Evolutionary conservation across 148 eudicot species (phyloP).

Genomic region (Camellia sinensis): DNA sequence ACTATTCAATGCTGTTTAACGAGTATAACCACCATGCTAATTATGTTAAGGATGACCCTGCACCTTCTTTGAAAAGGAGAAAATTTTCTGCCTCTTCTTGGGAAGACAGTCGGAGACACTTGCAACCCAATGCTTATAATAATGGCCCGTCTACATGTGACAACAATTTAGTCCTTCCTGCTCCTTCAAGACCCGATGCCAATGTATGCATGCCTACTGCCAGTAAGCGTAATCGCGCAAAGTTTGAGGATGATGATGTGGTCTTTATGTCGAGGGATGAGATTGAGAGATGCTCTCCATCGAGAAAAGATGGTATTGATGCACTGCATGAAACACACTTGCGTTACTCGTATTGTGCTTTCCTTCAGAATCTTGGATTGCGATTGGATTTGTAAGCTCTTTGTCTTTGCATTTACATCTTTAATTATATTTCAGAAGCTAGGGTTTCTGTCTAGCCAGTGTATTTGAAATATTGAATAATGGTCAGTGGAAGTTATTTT

Average conservation of each 20-base stretch:
- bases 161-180: slow-evolving; percentile 24
- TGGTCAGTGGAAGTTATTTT: neutral
- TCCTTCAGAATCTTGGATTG: slow-evolving; percentile 81
- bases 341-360: slow-evolving; percentile 90
- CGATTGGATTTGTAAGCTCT: slow-evolving; percentile 75
- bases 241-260: slow-evolving; percentile 54
- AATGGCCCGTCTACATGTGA: slow-evolving; percentile 20
- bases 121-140: slow-evolving; percentile 29
- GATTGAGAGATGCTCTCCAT: slow-evolving; percentile 85
- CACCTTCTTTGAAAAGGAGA: slow-evolving; percentile 63
- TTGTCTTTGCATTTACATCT: neutral
- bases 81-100: slow-evolving; percentile 51
- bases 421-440: neutral
- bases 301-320: slow-evolving; percentile 98
- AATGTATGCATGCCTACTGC: slow-evolving; percentile 28
- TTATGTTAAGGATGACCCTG: slow-evolving; percentile 29
- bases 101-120: slow-evolving; percentile 41
- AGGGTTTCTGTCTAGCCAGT: neutral
- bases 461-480: neutral
- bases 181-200: slow-evolving; percentile 38
- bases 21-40: slow-evolving; percentile 27
- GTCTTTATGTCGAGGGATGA: slow-evolving; percentile 76
- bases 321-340: slow-evolving; percentile 61
- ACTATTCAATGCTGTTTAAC: slow-evolving; percentile 30
- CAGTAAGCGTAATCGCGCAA: slow-evolving; percentile 66